Base-by-base conservation (phyloP, 1,284 basidiomycete genomes). In the Calocybe gambosa region DNA sequence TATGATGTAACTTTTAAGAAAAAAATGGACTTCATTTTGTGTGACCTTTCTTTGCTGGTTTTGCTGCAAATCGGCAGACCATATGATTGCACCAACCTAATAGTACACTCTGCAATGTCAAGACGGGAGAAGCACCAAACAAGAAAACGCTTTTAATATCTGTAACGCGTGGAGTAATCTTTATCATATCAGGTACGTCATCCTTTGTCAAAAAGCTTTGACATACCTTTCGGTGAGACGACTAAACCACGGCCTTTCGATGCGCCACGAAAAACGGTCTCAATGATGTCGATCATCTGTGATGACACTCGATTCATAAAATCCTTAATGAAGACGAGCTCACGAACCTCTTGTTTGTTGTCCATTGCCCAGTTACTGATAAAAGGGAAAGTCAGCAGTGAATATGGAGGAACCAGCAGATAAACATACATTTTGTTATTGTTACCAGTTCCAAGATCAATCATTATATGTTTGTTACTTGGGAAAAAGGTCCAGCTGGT, bases 401-500 rank as follows among this genome's bases (percentile, higher is more conserved):
- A 23, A 7, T 23, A 15, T 34, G 25, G 33, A 29, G 28, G 16
- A 20, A 34, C 23, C 8, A 19, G n/a, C 16, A 10, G 9, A 25
- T 33, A 37, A 20, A 75, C 88, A 53, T 51, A 92, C 90, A 97
- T 96, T 72, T 99, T 99, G 72, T 99, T 99, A 69, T 99, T 99
- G 71, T 99, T 98, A 73, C 96, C 95, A 42, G 95, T 99, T 12
- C 95, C 94, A 56, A 97, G 71, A 80, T 98, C 95, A 62, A 99
- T 97, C 95, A 99, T 98, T 69, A 99, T 99, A 62, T 99, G 95
- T 66, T 99, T 96, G 70, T 97, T 97, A 34, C 93, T 93, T 60
- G 15, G 40, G 15, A 37, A 9, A 9, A 40, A 53, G 40, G 31
- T 39, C 42, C 28, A 54, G 44, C 20, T 45, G 20, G 55, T 35